Evolutionary conservation across 768 basidiomycete genomes (phyloP).

Genomic region (Rhizopogon vinicolor): DNA sequence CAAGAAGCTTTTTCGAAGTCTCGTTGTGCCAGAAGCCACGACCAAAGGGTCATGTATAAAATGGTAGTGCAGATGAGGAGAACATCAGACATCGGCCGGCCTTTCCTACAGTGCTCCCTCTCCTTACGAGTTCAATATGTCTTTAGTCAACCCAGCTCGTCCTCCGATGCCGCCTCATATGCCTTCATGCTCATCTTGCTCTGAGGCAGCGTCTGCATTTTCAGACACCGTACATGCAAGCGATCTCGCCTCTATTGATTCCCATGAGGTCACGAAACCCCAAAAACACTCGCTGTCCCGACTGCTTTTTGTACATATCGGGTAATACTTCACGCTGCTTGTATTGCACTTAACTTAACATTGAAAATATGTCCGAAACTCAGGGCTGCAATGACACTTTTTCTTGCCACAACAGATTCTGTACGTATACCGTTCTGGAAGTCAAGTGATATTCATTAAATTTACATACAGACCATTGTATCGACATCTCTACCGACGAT

Average conservation of each 20-base stretch:
- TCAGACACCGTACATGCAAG: conserved; percentile 9
- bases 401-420: conserved; percentile 84
- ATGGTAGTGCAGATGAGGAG: conserved; percentile 6
- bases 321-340: conserved; percentile 36
- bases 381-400: conserved; percentile 76
- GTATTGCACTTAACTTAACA: conserved; percentile 9
- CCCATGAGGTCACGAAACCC: conserved; percentile 8
- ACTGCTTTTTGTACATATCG: conserved; percentile 62
- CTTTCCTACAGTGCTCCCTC: background rate
- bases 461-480: conserved; percentile 51
- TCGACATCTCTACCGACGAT: conserved; percentile 85
- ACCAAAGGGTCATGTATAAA: conserved; percentile 22
- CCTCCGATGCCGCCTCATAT: background rate
- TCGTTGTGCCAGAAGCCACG: conserved; percentile 12
- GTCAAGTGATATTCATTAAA: conserved; percentile 5
- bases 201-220: conserved; percentile 14
- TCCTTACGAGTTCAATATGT: background rate
- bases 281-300: conserved; percentile 44
- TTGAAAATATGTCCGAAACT: background rate
- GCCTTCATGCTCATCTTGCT: conserved; percentile 7
- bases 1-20: conserved; percentile 2
- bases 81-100: conserved; percentile 1
- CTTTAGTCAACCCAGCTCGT: background rate
- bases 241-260: conserved; percentile 22
- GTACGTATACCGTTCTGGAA: conserved; percentile 36